These are phyloP conservation scores for Termitomyces sp. DNA, from an alignment of 768 basidiomycete genomes.

Conservation along the genomic window DNA sequence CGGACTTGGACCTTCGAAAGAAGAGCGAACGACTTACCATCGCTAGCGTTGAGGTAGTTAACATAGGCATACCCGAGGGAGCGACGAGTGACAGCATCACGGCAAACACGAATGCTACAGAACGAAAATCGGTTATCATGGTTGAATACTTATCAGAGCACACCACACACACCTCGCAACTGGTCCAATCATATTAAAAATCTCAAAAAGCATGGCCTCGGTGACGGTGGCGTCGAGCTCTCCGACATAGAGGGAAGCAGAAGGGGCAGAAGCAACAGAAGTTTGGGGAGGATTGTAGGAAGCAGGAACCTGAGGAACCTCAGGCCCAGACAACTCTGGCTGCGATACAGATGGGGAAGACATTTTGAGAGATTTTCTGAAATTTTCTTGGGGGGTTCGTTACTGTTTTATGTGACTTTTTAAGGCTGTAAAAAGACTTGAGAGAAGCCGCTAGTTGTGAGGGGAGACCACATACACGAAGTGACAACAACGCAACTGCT, in stretches of 20 bases:
- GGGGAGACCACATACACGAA: conserved; percentile 48
- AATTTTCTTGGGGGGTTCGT: conserved; percentile 55
- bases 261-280: conserved; percentile 62
- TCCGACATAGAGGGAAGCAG: conserved; percentile 96
- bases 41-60: conserved; percentile 93
- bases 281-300: conserved; percentile 39
- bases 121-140: neutral
- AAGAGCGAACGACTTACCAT: conserved; percentile 55
- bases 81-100: conserved; percentile 98
- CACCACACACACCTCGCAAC: conserved; percentile 75
- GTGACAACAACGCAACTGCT: conserved; percentile 71
- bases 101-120: conserved; percentile 93
- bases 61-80: conserved; percentile 99
- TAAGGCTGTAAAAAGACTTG: conserved; percentile 33
- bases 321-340: conserved; percentile 48
- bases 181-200: conserved; percentile 99
- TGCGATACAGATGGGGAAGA: conserved; percentile 43
- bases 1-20: neutral
- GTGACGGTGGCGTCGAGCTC: conserved; percentile 98
- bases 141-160: neutral
- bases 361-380: conserved; percentile 46
- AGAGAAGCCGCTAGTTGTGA: conserved; percentile 7
- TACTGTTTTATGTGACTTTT: conserved; percentile 90
- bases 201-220: conserved; percentile 99
- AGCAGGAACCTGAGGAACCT: conserved; percentile 31